Evolutionary conservation across 176 grass and related monocot species (phyloP), one percentile per base, ranked within the genome.

Genomic region (Panicum miliaceum): DNA sequence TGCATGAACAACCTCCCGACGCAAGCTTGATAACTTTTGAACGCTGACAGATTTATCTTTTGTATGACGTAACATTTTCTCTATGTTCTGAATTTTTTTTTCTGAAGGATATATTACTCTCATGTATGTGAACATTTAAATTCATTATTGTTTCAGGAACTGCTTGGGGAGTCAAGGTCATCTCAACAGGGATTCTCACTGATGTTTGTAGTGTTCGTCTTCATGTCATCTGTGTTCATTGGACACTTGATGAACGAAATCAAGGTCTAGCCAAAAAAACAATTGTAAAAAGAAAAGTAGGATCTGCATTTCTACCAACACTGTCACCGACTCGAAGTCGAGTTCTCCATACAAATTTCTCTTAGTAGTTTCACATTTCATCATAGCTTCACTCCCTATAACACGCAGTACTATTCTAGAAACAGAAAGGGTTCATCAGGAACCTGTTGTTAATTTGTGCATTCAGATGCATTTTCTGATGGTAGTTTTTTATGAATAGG

Each of bases 241-340:
- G 92, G 95, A 36, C 92, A 90, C 80, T 72, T 90, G 72, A 76
- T 86, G 76, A 97, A 89, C 58, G 84, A 84, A 52, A 76, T 78
- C 38, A 90, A 83, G 40, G 74, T 83, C 52, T 90, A 90, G 67
- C 32, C 0, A 43, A 43, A 7, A 60, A 60, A 66, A 12, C 58
- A 29, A 36, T 14, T 13, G 15, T 23, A n/a, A 29, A 61, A 52
- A 19, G 16, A 35, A 50, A 10, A 67, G 6, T 35, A 7, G 6
- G 50, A 34, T n/a, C 1, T 6, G 10, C 20, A 7, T 64, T 51
- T 16, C 43, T 48, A 15, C 40, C 48, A 56, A 25, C 6, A 40
- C 32, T 19, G n/a, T 3, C 22, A 23, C 56, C 8, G 5, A 23
- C 7, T 23, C 22, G 22, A 14, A 3, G 5, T 73, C 32, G 19